A percentile compares a stretch with the other conserved stretches of the same genome.
These are phyloP conservation scores for Rhynchospora pubera DNA, from an alignment of 176 grass and related monocot genomes.

Conservation along the genomic window DNA sequence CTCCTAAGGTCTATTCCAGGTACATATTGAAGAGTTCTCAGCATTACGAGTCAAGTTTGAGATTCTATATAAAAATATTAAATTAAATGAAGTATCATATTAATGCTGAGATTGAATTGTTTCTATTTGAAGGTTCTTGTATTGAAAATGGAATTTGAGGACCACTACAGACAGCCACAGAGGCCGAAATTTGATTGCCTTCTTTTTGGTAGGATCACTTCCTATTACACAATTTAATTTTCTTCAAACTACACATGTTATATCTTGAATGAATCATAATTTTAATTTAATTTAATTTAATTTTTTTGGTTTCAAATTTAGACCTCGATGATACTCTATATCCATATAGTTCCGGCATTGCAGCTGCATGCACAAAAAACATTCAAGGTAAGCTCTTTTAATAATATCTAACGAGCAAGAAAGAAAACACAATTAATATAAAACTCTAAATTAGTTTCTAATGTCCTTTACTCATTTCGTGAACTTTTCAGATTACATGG, in stretches of 20 bases:
- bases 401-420: not conserved
- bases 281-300: not conserved
- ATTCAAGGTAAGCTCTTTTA: constrained; percentile 51
- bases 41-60: not conserved
- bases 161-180: constrained; percentile 28
- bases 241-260: not conserved
- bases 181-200: constrained; percentile 57
- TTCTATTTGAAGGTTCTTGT: constrained; percentile 2
- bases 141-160: constrained; percentile 51
- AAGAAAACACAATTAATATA: not conserved
- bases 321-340: constrained; percentile 94
- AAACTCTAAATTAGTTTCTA: not conserved
- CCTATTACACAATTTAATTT: not conserved
- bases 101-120: constrained; percentile 7
- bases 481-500: constrained; percentile 53
- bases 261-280: not conserved
- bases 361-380: constrained; percentile 50
- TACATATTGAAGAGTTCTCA: not conserved
- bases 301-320: not conserved
- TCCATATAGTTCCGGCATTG: constrained; percentile 58
- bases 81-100: not conserved
- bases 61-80: not conserved
- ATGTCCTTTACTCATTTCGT: not conserved
- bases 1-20: not conserved
- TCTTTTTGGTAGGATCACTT: constrained; percentile 53